These are phyloP conservation scores for Eragrostis curvula DNA, from an alignment of 176 grass and related monocot species.

Conservation along the genomic window DNA sequence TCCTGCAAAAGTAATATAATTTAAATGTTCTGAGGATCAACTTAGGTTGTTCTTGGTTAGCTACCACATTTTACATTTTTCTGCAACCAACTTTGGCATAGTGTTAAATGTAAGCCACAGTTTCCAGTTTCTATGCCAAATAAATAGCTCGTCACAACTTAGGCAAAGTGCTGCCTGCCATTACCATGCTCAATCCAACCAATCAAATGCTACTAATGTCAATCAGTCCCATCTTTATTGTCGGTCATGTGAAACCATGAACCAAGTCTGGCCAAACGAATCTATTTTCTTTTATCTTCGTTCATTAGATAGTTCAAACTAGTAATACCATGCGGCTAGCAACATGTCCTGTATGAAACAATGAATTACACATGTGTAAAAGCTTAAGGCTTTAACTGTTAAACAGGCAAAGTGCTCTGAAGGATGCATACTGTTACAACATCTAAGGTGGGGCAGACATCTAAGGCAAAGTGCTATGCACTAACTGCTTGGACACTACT, in stretches of 20 bases:
- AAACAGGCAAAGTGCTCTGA: not conserved
- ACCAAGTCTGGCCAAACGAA: not conserved
- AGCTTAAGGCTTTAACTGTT: not conserved
- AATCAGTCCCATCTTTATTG: not conserved
- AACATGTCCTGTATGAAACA: slow-evolving; percentile 20
- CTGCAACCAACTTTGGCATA: not conserved
- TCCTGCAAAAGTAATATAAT: not conserved
- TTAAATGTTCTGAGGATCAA: not conserved
- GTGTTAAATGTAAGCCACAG: not conserved
- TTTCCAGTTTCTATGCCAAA: not conserved
- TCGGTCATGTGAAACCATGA: not conserved
- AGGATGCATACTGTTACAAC: not conserved
- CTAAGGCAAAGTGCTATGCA: not conserved
- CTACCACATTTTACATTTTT: not conserved
- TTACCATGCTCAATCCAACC: not conserved
- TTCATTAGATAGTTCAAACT: slow-evolving; percentile 6
- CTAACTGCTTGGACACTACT: too few relatives aligned
- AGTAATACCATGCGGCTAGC: not conserved
- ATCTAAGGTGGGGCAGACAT: too few relatives aligned
- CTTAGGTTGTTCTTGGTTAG: not conserved
- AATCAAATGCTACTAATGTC: not conserved
- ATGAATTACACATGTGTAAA: not conserved
- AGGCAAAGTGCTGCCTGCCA: not conserved
- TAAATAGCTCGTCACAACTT: not conserved
- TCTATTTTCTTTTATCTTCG: not conserved